A percentile compares a stretch with the other conserved stretches of the same genome.
These are phyloP conservation scores for Mortierella sp. DNA, from an alignment of 371 early-diverging fungal genomes.

Conservation along the genomic window DNA sequence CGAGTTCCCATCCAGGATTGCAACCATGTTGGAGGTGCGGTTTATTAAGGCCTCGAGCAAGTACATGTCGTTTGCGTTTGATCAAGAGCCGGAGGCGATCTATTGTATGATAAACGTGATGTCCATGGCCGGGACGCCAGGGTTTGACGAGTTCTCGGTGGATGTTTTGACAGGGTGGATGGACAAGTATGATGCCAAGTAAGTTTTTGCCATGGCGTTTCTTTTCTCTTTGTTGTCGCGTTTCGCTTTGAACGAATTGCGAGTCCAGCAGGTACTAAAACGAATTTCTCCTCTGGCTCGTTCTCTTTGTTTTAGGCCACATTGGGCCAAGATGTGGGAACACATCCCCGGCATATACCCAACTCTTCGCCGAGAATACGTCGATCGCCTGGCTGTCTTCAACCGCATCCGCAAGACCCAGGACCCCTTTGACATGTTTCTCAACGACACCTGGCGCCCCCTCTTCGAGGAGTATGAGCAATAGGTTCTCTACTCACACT, in stretches of 20 bases:
- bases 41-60: neutral
- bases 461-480: neutral
- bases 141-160: conserved; percentile 18
- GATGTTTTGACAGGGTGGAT: conserved; percentile 12
- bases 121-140: conserved; percentile 16
- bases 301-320: conserved; percentile 33
- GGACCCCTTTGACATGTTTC: conserved; percentile 47
- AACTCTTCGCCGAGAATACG: conserved; percentile 22
- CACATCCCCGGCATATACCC: conserved; percentile 29
- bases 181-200: conserved; percentile 21
- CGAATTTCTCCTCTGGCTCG: neutral
- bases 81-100: conserved; percentile 20
- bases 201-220: neutral
- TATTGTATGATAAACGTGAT: conserved; percentile 31
- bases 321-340: conserved; percentile 58
- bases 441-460: conserved; percentile 35
- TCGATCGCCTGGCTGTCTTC: conserved; percentile 31
- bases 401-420: conserved; percentile 43
- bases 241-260: too few species aligned
- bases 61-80: neutral
- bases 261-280: too few species aligned
- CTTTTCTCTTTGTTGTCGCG: neutral
- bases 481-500: neutral
- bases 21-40: neutral
- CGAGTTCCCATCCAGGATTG: neutral